Percentiles rank a stretch among this genome's conserved stretches.
These are phyloP conservation scores for Centrapalus pauciflorus DNA, from an alignment of 129 eudicot species.

Conservation along the genomic window DNA sequence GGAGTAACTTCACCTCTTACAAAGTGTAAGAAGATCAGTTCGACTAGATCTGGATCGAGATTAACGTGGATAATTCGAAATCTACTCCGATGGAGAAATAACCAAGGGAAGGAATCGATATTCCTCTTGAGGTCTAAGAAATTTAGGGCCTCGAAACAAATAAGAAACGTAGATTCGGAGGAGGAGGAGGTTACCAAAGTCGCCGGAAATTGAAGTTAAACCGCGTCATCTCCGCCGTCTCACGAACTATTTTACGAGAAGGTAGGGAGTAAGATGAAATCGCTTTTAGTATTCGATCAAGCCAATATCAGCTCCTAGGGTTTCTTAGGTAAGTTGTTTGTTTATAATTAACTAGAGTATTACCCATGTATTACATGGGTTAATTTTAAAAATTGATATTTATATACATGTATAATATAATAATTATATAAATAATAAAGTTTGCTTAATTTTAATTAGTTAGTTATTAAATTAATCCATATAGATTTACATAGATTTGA, in stretches of 20 bases:
- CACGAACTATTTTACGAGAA: slow-evolving; percentile 47
- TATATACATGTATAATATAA: no score
- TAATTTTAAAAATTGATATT: no score
- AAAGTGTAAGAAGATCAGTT: slow-evolving; percentile 7
- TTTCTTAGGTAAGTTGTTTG: no score
- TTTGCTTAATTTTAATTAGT: no score
- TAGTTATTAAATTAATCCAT: no score
- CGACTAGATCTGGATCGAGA: slow-evolving; percentile 22
- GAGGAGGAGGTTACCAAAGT: neutral
- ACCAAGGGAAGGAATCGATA: slow-evolving; percentile 7
- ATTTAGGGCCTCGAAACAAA: slow-evolving; percentile 9
- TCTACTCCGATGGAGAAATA: slow-evolving; percentile 16
- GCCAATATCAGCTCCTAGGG: slow-evolving; percentile 67
- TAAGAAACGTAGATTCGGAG: neutral
- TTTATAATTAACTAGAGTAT: no score
- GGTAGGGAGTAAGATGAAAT: slow-evolving; percentile 46
- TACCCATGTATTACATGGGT: no score
- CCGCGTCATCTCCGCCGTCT: slow-evolving; percentile 26
- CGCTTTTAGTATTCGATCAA: slow-evolving; percentile 61
- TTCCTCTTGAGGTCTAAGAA: slow-evolving; percentile 8
- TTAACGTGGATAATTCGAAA: slow-evolving; percentile 19
- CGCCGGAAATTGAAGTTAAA: neutral
- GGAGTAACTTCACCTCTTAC: neutral
- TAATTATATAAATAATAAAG: no score
- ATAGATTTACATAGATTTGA: no score